These are phyloP conservation scores for Dendrostoma leiphaemia DNA, from an alignment of 2,329 filamentous ascomycete species.

Conservation along the genomic window DNA sequence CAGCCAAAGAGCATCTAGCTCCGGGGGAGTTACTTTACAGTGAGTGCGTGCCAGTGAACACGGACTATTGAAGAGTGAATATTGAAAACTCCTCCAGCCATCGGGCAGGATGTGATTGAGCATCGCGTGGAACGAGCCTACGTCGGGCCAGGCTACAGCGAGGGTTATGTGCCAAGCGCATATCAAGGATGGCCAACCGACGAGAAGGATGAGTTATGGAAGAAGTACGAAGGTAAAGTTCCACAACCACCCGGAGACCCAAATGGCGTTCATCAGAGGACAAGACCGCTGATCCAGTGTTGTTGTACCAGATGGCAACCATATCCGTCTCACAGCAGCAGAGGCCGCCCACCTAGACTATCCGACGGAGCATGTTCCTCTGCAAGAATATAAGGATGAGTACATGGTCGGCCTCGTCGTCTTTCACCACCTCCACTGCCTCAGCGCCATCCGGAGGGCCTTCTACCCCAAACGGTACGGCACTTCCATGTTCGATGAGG, in stretches of 20 bases:
- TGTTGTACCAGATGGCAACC: neutral
- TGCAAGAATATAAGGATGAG: slow-evolving; percentile 6
- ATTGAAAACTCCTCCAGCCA: neutral
- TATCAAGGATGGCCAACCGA: slow-evolving; percentile 12
- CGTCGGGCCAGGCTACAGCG: slow-evolving; percentile 2
- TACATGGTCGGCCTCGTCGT: slow-evolving; percentile 7
- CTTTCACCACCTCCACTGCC: slow-evolving; percentile 10
- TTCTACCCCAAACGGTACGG: slow-evolving; percentile 8
- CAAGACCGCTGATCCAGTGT: slow-evolving; percentile 14
- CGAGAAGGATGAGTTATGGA: slow-evolving; percentile 5
- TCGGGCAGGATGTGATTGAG: slow-evolving; percentile 4
- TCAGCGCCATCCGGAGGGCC: slow-evolving; percentile 2
- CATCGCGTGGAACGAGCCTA: slow-evolving; percentile 5
- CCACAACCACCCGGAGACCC: neutral
- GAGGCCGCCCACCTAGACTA: neutral
- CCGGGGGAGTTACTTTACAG: slow-evolving; percentile 5
- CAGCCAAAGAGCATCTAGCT: neutral
- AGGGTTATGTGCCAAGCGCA: neutral
- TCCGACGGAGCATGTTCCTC: slow-evolving; percentile 4
- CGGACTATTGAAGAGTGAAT: neutral
- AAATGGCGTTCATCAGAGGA: neutral
- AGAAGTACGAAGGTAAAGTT: slow-evolving; percentile 7
- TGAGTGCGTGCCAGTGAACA: too few species aligned
- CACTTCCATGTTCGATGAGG: neutral
- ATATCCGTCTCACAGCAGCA: slow-evolving; percentile 2